Evolutionary conservation across 805 yeast genomes (phyloP), one percentile per base, ranked within the genome.

Genomic region (Candida ulmi): DNA sequence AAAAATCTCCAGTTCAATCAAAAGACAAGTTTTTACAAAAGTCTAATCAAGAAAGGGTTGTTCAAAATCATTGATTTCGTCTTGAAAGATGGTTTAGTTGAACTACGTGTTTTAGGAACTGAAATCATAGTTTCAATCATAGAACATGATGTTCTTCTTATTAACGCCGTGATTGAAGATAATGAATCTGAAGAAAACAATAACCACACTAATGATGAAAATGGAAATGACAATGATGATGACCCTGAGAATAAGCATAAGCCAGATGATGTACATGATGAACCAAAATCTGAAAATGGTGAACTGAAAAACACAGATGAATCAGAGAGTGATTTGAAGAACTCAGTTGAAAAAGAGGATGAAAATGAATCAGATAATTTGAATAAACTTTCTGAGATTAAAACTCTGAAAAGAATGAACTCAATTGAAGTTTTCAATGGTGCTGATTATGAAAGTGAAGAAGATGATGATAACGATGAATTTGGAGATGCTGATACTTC

Each of bases 51-150:
- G 35, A 72, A 68, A 38, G 96, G 96, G 0, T 64, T 91, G 17
- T 76, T 87, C 47, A 71, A 71, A 41, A 75, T 86, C 62, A 66
- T 91, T 18, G 71, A 74, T 30, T 88, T 78, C 67, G 91, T 96
- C 0, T 69, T 91, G 38, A 65, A 68, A 19, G 81, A 77, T 48
- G 57, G 62, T 1, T 61, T 61, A 2, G 58, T 66, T 30, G 66
- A 68, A 4, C 70, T 78, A 9, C 67, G 91, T 40, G 77, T 80
- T 2, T 55, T 84, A 17, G 95, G 95, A 0, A 80, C 93, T 0
- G 97, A 91, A 54, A 62, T 87, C 8, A 73, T 90, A 13, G 83
- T 85, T 8, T 68, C 88, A 1, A 80, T 88, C 5, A 81, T 90
- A 19, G 96, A 90, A 43, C 91, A 85, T 50, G 96, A 88, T 53